Evolutionary conservation across 1,284 basidiomycete species (phyloP).

Genomic region (Xerocomus nothofagi): DNA sequence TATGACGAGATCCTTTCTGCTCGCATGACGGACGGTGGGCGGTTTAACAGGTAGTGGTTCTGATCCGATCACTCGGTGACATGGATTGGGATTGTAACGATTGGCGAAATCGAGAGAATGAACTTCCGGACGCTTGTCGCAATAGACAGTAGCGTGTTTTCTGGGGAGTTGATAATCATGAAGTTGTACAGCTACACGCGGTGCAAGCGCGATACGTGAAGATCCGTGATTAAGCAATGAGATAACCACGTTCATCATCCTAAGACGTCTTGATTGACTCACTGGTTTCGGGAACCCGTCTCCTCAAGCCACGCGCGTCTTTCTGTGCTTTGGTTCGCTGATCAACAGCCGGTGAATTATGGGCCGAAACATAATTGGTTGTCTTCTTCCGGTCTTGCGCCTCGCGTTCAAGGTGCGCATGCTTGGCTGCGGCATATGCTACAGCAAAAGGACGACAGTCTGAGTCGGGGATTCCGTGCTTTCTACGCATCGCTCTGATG

Average conservation of each 20-base stretch:
- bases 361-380: conserved; percentile 27
- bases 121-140: conserved; percentile 18
- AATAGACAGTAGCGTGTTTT: conserved; percentile 13
- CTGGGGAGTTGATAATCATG: conserved; percentile 21
- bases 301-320: conserved; percentile 32
- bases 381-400: conserved; percentile 35
- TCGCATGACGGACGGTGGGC: conserved; percentile 22
- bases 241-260: conserved; percentile 28
- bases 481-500: conserved; percentile 60
- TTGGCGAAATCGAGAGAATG: conserved; percentile 31
- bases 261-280: conserved; percentile 30
- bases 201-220: conserved; percentile 14
- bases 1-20: conserved; percentile 22
- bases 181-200: conserved; percentile 26
- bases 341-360: conserved; percentile 26
- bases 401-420: conserved; percentile 49
- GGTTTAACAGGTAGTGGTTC: conserved; percentile 22
- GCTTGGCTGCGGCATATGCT: conserved; percentile 70
- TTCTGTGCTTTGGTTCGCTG: conserved; percentile 30
- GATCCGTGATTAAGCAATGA: conserved; percentile 24
- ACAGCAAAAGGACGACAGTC: conserved; percentile 80
- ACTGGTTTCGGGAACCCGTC: conserved; percentile 35
- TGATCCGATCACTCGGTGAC: conserved; percentile 24
- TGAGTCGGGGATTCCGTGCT: conserved; percentile 77
- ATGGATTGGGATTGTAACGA: conserved; percentile 37